Conservation (phyloP, 2,329 filamentous ascomycete species). For the Trichoderma sp. region DNA sequence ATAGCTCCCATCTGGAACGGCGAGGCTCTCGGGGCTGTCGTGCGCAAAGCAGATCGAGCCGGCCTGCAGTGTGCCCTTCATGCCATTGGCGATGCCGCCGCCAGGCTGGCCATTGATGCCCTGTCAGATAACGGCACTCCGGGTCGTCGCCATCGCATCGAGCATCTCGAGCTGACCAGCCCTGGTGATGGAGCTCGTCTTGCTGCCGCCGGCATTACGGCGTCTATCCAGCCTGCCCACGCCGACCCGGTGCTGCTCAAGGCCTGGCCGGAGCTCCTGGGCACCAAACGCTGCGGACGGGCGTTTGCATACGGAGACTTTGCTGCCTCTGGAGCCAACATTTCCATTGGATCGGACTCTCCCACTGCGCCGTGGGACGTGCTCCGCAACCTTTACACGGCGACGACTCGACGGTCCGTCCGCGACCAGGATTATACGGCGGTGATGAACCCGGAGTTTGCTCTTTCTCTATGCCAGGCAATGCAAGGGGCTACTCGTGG, state of each 20-base stretch:
- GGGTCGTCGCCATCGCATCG: conserved; percentile 15
- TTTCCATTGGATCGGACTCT: conserved; percentile 9
- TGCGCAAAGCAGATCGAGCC: conserved; percentile 7
- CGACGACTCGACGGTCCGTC: conserved; percentile 14
- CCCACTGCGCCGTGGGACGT: conserved; percentile 18
- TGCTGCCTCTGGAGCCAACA: conserved; percentile 2
- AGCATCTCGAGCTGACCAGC: conserved; percentile 11
- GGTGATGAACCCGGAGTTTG: conserved; percentile 10
- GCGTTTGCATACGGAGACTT: conserved; percentile 20
- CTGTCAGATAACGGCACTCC: conserved; percentile 17
- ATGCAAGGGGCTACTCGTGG: conserved; percentile 15
- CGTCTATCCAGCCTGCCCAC: conserved; percentile 18
- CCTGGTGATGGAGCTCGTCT: conserved; percentile 15
- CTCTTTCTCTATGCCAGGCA: conserved; percentile 7
- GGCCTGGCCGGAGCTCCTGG: conserved; percentile 15
- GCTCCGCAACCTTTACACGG: conserved; percentile 14
- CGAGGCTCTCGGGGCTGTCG: conserved; percentile 12
- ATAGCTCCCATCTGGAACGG: conserved; percentile 9
- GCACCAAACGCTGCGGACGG: background rate
- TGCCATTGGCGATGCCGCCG: conserved; percentile 19
- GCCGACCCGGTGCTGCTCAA: conserved; percentile 14
- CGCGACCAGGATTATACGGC: background rate
- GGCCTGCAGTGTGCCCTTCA: conserved; percentile 16
- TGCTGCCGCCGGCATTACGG: conserved; percentile 12
- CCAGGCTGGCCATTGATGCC: conserved; percentile 16